Percentiles rank a stretch among this genome's conserved stretches.
phyloP scores from a whole-genome alignment of 176 grass and related monocot genomes.

The Olyra latifolia region DNA sequence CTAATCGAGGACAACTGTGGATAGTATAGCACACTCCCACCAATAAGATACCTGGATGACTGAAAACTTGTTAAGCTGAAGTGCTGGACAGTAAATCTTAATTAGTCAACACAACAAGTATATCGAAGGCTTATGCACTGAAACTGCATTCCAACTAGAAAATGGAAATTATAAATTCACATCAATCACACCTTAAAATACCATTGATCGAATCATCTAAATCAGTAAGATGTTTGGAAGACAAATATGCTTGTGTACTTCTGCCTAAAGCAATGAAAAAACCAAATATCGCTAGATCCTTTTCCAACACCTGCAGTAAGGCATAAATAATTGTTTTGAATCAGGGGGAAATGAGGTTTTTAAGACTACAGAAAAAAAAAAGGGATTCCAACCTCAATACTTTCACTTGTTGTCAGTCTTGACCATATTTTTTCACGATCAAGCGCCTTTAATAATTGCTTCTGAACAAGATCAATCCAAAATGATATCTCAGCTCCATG shows the following conservation, averaged over 20 bases:
- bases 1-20: constrained; percentile 98
- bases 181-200: constrained; percentile 74
- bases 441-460: constrained; percentile 71
- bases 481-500: constrained; percentile 73
- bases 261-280: constrained; percentile 99
- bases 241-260: constrained; percentile 86
- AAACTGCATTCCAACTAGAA: constrained; percentile 13
- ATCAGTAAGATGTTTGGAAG: constrained; percentile 65
- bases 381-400: constrained; percentile 83
- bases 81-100: not conserved
- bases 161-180: constrained; percentile 27
- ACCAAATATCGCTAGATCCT: constrained; percentile 96
- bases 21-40: constrained; percentile 96
- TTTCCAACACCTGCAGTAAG: constrained; percentile 88
- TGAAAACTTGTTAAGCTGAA: constrained; percentile 22
- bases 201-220: constrained; percentile 68
- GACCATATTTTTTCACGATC: constrained; percentile 99
- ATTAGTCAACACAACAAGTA: constrained; percentile 13
- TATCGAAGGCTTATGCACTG: constrained; percentile 16
- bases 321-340: constrained; percentile 24
- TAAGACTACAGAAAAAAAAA: constrained; percentile 11
- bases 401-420: constrained; percentile 96
- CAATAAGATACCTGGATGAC: constrained; percentile 89
- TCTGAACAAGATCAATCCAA: constrained; percentile 92
- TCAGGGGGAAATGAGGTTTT: constrained; percentile 11